A percentile compares a stretch with the other conserved stretches of the same genome.
Conservation (phyloP, 225 moss, liverwort and hornwort species). For the Asterella californica region DNA sequence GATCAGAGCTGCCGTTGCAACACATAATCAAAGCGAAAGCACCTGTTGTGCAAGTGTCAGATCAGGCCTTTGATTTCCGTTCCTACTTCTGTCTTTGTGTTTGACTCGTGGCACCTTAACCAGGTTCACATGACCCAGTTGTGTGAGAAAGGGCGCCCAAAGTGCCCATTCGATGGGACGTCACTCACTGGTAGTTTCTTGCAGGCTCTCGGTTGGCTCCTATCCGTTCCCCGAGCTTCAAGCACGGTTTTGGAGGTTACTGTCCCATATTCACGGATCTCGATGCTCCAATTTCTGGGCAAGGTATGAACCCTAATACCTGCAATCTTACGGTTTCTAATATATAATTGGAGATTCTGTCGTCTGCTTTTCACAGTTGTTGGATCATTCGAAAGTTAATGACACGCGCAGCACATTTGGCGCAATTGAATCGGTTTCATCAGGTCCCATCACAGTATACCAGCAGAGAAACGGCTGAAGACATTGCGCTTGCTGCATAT, state of each 20-base stretch:
- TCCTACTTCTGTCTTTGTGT: background rate
- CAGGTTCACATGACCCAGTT: too few species aligned
- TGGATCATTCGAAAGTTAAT: background rate
- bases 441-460: constrained; percentile 70
- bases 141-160: too few species aligned
- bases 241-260: constrained; percentile 82
- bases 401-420: background rate
- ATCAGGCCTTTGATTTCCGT: background rate
- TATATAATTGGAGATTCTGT: background rate
- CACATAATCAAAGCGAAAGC: background rate
- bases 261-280: constrained; percentile 80
- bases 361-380: background rate
- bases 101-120: background rate
- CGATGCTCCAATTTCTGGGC: constrained; percentile 87
- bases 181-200: background rate
- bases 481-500: constrained; percentile 77
- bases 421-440: background rate
- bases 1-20: background rate
- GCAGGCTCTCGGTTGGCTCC: constrained; percentile 85
- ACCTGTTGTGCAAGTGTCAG: background rate
- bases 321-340: background rate
- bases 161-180: background rate
- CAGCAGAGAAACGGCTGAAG: constrained; percentile 77
- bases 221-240: constrained; percentile 87
- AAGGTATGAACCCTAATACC: constrained; percentile 46